Conservation (phyloP, 2,329 filamentous ascomycete species). For the Diplodia seriata region DNA sequence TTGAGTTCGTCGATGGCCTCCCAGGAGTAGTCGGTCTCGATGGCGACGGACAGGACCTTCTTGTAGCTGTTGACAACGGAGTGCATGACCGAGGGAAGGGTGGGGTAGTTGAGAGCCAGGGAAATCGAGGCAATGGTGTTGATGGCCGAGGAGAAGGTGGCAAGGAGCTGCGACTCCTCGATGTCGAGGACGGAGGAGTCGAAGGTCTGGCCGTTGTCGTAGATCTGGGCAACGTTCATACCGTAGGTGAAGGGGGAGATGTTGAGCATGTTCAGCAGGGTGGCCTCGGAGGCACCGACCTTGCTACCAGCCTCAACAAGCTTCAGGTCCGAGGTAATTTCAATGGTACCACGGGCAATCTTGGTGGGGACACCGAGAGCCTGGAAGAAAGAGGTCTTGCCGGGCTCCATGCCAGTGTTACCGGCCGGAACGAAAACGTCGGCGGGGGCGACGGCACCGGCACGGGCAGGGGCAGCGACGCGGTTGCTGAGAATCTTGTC, state of each 20-base stretch:
- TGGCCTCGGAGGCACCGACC: slow-evolving; percentile 98
- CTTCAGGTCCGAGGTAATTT: slow-evolving; percentile 98
- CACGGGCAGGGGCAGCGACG: slow-evolving; percentile 96
- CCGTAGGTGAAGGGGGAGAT: slow-evolving; percentile 99
- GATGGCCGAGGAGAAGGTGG: slow-evolving; percentile 80
- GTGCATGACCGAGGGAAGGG: slow-evolving; percentile 94
- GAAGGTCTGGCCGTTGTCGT: slow-evolving; percentile 97
- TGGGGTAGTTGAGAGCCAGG: slow-evolving; percentile 92
- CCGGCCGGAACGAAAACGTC: slow-evolving; percentile 97
- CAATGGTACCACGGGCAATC: slow-evolving; percentile 99
- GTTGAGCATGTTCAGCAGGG: slow-evolving; percentile 99
- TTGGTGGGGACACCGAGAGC: slow-evolving; percentile 99
- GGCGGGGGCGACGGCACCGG: slow-evolving; percentile 89
- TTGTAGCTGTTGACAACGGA: slow-evolving; percentile 98
- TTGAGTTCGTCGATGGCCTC: slow-evolving; percentile 96
- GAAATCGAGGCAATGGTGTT: slow-evolving; percentile 88
- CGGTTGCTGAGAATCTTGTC: slow-evolving; percentile 96
- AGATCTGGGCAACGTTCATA: slow-evolving; percentile 95
- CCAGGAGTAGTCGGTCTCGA: slow-evolving; percentile 93
- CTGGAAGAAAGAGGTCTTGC: slow-evolving; percentile 99
- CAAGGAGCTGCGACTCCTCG: slow-evolving; percentile 90
- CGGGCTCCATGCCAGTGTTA: slow-evolving; percentile 99
- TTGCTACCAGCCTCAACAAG: slow-evolving; percentile 91
- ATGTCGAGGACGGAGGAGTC: slow-evolving; percentile 86
- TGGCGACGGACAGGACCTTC: slow-evolving; percentile 87